Conservation (phyloP, 2,329 filamentous ascomycete species). For the Tolypocladium sp. region DNA sequence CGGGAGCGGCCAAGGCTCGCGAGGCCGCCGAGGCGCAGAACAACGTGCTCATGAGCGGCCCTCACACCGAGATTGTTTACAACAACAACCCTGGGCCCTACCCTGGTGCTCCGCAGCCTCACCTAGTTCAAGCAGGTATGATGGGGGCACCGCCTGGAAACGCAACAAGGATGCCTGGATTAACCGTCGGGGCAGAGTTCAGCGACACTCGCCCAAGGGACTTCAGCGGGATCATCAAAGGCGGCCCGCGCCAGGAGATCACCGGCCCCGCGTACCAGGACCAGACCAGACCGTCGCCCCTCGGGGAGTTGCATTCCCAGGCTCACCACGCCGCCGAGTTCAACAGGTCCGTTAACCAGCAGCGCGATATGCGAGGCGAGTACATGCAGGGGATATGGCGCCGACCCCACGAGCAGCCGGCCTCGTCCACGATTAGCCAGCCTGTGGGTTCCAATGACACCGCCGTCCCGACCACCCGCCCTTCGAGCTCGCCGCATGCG, state of each 20-base stretch:
- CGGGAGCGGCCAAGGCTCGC: constrained; percentile 80
- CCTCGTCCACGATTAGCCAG: constrained; percentile 36
- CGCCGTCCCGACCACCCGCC: constrained; percentile 38
- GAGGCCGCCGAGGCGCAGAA: constrained; percentile 68
- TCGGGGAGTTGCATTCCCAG: constrained; percentile 75
- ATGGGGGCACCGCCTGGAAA: constrained; percentile 54
- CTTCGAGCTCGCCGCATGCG: constrained; percentile 50
- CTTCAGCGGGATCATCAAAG: constrained; percentile 67
- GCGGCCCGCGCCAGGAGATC: constrained; percentile 82
- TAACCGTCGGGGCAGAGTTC: constrained; percentile 70
- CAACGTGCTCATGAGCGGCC: constrained; percentile 52
- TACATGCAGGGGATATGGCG: constrained; percentile 79
- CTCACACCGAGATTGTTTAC: constrained; percentile 83
- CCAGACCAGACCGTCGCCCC: constrained; percentile 64
- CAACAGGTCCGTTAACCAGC: constrained; percentile 74
- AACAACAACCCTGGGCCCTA: constrained; percentile 62
- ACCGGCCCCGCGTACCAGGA: constrained; percentile 84
- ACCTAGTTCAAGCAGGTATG: constrained; percentile 64
- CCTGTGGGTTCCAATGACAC: constrained; percentile 35
- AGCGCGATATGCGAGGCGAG: constrained; percentile 68
- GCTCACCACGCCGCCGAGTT: constrained; percentile 84
- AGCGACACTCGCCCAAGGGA: constrained; percentile 71
- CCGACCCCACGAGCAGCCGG: constrained; percentile 69
- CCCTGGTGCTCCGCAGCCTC: constrained; percentile 57
- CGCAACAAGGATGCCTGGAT: constrained; percentile 70